These are phyloP conservation scores for Kazachstania viticola DNA, from an alignment of 805 yeast species.

Conservation along the genomic window DNA sequence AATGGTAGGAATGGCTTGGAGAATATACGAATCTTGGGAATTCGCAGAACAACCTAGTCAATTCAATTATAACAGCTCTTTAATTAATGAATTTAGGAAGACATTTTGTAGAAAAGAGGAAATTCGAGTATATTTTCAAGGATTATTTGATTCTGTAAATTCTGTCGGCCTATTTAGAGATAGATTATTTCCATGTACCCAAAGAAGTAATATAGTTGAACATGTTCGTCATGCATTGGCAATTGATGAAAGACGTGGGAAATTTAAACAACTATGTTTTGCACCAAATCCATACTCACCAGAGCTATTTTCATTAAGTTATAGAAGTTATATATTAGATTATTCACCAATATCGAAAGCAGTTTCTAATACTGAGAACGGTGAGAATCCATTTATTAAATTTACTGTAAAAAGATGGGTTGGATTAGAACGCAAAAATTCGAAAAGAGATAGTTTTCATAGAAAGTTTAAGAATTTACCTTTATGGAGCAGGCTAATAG, in stretches of 20 bases:
- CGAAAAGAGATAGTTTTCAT: neutral
- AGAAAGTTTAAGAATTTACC: neutral
- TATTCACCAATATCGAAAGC: neutral
- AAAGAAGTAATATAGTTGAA: conserved; percentile 37
- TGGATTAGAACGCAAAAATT: neutral
- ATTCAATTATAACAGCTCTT: conserved; percentile 32
- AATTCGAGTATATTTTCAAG: conserved; percentile 45
- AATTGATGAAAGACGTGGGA: conserved; percentile 54
- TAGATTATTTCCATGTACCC: conserved; percentile 45
- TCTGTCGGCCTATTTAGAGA: conserved; percentile 53
- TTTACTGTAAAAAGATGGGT: conserved; percentile 1
- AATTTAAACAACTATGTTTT: conserved; percentile 47
- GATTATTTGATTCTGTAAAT: conserved; percentile 59
- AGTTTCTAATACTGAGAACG: neutral
- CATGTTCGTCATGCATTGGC: conserved; percentile 60
- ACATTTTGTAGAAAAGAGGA: conserved; percentile 38
- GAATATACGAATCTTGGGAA: conserved; percentile 47
- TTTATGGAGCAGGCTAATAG: neutral
- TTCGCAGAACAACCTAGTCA: conserved; percentile 45
- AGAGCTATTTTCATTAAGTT: conserved; percentile 14
- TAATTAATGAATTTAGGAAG: conserved; percentile 41
- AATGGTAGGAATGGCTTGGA: conserved; percentile 51
- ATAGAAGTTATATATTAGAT: conserved; percentile 4
- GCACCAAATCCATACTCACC: conserved; percentile 32
- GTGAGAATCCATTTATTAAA: neutral